Conservation (phyloP, 1,139 yeast species). For the Saccharomyces hybrid region DNA sequence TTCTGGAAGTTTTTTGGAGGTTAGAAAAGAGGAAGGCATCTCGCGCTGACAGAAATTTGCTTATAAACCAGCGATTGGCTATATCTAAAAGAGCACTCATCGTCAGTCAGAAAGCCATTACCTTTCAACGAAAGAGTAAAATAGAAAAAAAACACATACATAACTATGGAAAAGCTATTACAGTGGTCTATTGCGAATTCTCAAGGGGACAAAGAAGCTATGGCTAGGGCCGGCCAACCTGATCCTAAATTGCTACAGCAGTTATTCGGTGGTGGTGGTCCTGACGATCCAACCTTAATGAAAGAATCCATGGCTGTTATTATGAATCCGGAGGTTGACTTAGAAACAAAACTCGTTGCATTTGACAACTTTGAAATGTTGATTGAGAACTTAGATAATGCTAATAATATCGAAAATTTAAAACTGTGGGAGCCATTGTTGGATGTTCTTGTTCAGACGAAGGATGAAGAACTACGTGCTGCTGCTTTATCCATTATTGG, state of each 20-base stretch:
- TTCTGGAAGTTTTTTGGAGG: not conserved
- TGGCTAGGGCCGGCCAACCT: slow-evolving; percentile 54
- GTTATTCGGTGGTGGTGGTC: slow-evolving; percentile 63
- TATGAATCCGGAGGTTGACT: slow-evolving; percentile 50
- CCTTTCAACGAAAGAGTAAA: not conserved
- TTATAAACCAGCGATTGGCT: not conserved
- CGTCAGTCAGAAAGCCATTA: not conserved
- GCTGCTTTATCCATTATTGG: slow-evolving; percentile 72
- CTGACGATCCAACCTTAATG: slow-evolving; percentile 85
- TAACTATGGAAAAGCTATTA: slow-evolving; percentile 71
- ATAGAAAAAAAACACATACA: not conserved
- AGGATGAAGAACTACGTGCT: slow-evolving; percentile 42
- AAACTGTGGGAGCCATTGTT: slow-evolving; percentile 71
- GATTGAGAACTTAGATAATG: slow-evolving; percentile 89
- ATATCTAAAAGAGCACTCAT: not conserved
- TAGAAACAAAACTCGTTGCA: slow-evolving; percentile 65
- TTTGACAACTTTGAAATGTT: slow-evolving; percentile 91
- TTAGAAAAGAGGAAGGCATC: not conserved
- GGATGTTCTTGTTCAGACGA: slow-evolving; percentile 39
- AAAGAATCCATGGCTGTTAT: slow-evolving; percentile 61
- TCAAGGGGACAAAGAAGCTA: slow-evolving; percentile 59
- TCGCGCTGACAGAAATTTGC: not conserved
- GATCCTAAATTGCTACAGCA: slow-evolving; percentile 73
- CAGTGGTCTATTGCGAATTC: slow-evolving; percentile 88
- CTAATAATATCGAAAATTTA: slow-evolving; percentile 81